Conservation (phyloP, 176 grass and related monocot species). For the Elaeis guineensis region DNA sequence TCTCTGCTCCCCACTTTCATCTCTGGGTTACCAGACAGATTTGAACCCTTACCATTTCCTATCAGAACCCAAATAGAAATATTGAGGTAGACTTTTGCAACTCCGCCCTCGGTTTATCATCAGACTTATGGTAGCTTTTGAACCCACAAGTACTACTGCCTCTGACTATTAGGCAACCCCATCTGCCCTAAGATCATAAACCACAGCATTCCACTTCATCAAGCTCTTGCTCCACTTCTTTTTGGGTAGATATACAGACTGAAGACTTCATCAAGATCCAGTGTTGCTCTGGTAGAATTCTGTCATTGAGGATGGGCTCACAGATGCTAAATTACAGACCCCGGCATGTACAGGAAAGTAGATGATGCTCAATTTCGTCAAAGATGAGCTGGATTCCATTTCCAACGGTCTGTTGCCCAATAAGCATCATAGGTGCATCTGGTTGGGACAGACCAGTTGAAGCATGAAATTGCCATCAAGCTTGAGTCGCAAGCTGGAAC, state of each 20-base stretch:
- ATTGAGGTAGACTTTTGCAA: conserved; percentile 22
- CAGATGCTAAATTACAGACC: background rate
- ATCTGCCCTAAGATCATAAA: conserved; percentile 3
- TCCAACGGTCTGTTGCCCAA: too few species aligned
- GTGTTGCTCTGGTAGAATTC: conserved; percentile 21
- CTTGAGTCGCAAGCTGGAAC: too few species aligned
- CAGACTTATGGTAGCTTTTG: conserved; percentile 33
- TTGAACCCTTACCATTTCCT: conserved; percentile 32
- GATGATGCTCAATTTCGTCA: too few species aligned
- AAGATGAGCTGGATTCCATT: too few species aligned
- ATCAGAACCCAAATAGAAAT: conserved; percentile 14
- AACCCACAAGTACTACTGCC: conserved; percentile 34
- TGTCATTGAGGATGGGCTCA: background rate
- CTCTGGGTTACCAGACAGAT: conserved; percentile 4
- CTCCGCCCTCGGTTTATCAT: background rate
- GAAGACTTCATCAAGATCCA: conserved; percentile 37
- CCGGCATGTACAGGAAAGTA: too few species aligned
- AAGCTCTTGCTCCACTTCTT: background rate
- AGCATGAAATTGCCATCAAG: too few species aligned
- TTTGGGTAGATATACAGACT: conserved; percentile 23
- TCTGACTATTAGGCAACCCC: background rate
- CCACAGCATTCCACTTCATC: background rate
- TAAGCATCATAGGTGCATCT: too few species aligned
- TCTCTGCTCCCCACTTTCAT: background rate
- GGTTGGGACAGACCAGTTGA: too few species aligned